These are phyloP conservation scores for Panicum hallii DNA, from an alignment of 202 grass and related monocot genomes.

Conservation along the genomic window DNA sequence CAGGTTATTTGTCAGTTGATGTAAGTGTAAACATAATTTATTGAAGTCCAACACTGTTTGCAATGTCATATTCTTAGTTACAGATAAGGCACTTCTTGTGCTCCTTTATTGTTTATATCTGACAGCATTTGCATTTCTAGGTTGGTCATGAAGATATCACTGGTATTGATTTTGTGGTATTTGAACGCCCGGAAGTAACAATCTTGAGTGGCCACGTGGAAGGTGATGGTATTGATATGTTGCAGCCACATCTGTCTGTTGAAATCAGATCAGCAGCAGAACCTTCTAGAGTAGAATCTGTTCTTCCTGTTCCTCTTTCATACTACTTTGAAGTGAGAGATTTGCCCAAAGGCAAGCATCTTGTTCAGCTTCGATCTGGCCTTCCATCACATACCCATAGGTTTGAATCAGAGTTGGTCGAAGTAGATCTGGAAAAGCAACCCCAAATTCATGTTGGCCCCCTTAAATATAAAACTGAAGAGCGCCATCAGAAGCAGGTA, in stretches of 20 bases:
- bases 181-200: constrained; percentile 81
- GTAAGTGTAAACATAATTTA: constrained; percentile 54
- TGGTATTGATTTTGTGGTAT: constrained; percentile 85
- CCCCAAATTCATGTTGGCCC: constrained; percentile 90
- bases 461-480: constrained; percentile 80
- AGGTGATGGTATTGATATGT: constrained; percentile 60
- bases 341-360: constrained; percentile 77
- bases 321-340: constrained; percentile 83
- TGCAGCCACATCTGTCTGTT: constrained; percentile 81
- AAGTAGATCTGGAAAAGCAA: constrained; percentile 89
- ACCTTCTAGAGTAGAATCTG: constrained; percentile 77
- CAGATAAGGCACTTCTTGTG: constrained; percentile 15
- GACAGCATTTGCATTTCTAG: constrained; percentile 47
- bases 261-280: constrained; percentile 78
- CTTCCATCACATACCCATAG: constrained; percentile 71
- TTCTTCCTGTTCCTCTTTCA: constrained; percentile 80
- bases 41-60: constrained; percentile 35
- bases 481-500: constrained; percentile 89
- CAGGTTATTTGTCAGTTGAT: constrained; percentile 61
- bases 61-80: constrained; percentile 34
- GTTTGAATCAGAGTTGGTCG: constrained; percentile 79
- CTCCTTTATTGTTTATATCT: constrained; percentile 33
- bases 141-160: constrained; percentile 76
- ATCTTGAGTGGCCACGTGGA: constrained; percentile 86
- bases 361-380: constrained; percentile 82